Evolutionary conservation across 2,329 filamentous ascomycete genomes (phyloP), one percentile per base, ranked within the genome.

Genomic region (Colletotrichum australisinense): DNA sequence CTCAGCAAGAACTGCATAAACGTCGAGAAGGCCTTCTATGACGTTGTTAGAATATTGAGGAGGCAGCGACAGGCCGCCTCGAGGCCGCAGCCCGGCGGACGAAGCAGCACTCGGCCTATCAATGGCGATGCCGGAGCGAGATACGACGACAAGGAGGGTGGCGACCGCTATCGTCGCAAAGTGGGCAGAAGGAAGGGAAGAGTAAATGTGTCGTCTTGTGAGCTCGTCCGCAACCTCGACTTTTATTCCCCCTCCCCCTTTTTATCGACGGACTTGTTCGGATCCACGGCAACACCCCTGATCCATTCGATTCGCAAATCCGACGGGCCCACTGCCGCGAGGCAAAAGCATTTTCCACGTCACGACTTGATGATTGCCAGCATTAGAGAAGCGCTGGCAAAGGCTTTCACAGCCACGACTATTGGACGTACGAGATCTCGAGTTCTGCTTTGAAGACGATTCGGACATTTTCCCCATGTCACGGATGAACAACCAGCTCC

Each of bases 1-100:
- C 2, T 98, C 95, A 7, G 96, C 96, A 98, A 98, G 87, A 98
- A 98, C 82, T 98, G 95, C 85, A 95, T 98, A 87, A 98, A 98
- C 80, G 96, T 98, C 67, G 97, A 98, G 84, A 98, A 97, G 88
- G 96, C 95, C 38, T 98, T 99, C 81, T 98, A 98, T 84, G 97
- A 99, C 80, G 97, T 99, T 8, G 97, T 98, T 67, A 89, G 97
- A 77, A 94, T 97, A 82, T 87, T 99, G 76, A 92, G 97, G 78
- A 91, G 94, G 78, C 95, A 98, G 84, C 90, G 94, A 79, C 92
- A 94, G 78, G 85, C 87, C 72, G 83, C 85, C 12, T 79, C 85
- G 62, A 83, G 85, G 35, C 83, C 84, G 38, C 74, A 77, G 57
- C 67, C 76, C 62, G 65, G 69, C 59, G 73, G 73, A 56, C 74